phyloP scores from a whole-genome alignment of 2,329 filamentous ascomycete species.

The Arthrobotrys iridis region DNA sequence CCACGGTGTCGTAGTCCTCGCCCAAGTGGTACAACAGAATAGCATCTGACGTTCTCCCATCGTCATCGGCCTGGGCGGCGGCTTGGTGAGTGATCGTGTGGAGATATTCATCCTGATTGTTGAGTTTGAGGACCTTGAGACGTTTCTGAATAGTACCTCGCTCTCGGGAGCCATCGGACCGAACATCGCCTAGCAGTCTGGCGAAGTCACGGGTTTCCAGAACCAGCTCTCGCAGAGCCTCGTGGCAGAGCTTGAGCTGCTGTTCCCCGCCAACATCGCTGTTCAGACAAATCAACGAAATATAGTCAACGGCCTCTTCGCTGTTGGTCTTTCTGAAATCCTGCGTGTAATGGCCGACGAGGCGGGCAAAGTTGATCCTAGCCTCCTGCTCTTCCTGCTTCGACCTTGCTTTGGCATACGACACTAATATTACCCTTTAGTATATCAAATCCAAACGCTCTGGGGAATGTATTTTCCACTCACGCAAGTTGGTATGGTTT shows the following conservation, averaged over 20 bases:
- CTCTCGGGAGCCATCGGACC: slow-evolving; percentile 83
- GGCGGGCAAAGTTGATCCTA: slow-evolving; percentile 92
- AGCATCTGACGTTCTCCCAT: slow-evolving; percentile 90
- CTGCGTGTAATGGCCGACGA: slow-evolving; percentile 93
- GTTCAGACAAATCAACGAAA: slow-evolving; percentile 90
- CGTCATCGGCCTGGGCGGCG: slow-evolving; percentile 91
- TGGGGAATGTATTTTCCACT: slow-evolving; percentile 59
- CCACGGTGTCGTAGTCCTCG: slow-evolving; percentile 94
- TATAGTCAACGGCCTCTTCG: slow-evolving; percentile 90
- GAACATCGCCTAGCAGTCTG: slow-evolving; percentile 89
- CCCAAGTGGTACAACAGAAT: slow-evolving; percentile 94
- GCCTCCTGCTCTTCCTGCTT: slow-evolving; percentile 67
- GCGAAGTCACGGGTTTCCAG: slow-evolving; percentile 98
- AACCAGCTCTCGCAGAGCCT: slow-evolving; percentile 90
- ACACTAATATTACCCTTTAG: slow-evolving; percentile 63
- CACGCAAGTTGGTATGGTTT: slow-evolving; percentile 54
- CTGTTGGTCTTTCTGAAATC: slow-evolving; percentile 93
- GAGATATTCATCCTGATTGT: slow-evolving; percentile 83
- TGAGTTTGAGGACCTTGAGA: slow-evolving; percentile 80
- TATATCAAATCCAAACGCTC: slow-evolving; percentile 10
- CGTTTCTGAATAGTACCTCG: slow-evolving; percentile 88
- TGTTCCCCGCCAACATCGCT: slow-evolving; percentile 79
- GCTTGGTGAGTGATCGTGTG: slow-evolving; percentile 92
- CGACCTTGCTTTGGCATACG: slow-evolving; percentile 61
- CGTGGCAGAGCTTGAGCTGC: slow-evolving; percentile 85